Conservation (phyloP, 495 filamentous ascomycete species). For the Penicillium canariense region DNA sequence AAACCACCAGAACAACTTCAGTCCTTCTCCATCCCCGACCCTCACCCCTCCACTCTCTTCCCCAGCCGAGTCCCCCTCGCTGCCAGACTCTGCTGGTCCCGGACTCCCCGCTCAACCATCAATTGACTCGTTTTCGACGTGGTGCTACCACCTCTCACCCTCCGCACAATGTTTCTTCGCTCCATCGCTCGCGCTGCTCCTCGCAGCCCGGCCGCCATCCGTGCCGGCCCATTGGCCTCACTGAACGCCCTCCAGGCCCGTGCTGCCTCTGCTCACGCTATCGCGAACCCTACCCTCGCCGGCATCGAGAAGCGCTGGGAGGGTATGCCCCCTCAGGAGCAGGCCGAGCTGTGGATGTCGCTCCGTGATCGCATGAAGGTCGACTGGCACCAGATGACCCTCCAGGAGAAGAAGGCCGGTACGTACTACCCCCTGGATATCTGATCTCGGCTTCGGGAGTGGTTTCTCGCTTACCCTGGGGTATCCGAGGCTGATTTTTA, state of each 20-base stretch:
- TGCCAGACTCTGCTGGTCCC: slow-evolving; percentile 17
- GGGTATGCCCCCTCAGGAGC: slow-evolving; percentile 92
- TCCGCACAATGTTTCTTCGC: slow-evolving; percentile 50
- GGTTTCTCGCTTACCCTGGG: slow-evolving; percentile 10
- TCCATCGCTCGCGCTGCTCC: slow-evolving; percentile 45
- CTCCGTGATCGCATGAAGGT: slow-evolving; percentile 97
- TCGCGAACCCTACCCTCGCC: slow-evolving; percentile 94
- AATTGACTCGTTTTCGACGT: slow-evolving; percentile 36
- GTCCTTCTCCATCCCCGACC: slow-evolving; percentile 34
- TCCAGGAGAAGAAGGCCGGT: slow-evolving; percentile 99
- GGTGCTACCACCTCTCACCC: slow-evolving; percentile 32
- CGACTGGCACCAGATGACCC: slow-evolving; percentile 89
- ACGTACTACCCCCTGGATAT: slow-evolving; percentile 43
- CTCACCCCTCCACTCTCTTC: slow-evolving; percentile 40
- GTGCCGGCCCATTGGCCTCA: slow-evolving; percentile 40
- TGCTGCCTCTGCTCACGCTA: slow-evolving; percentile 74
- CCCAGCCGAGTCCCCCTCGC: slow-evolving; percentile 21
- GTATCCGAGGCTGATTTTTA: slow-evolving; percentile 22
- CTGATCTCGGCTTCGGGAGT: not conserved
- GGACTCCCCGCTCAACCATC: slow-evolving; percentile 22
- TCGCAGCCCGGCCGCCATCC: slow-evolving; percentile 47
- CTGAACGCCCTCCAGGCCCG: slow-evolving; percentile 57
- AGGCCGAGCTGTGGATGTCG: slow-evolving; percentile 98
- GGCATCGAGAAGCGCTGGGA: slow-evolving; percentile 99
- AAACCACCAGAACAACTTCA: slow-evolving; percentile 45